Evolutionary conservation across 1,139 yeast species (phyloP), one percentile per base, ranked within the genome.

Genomic region (Blastobotrys serpentis): DNA sequence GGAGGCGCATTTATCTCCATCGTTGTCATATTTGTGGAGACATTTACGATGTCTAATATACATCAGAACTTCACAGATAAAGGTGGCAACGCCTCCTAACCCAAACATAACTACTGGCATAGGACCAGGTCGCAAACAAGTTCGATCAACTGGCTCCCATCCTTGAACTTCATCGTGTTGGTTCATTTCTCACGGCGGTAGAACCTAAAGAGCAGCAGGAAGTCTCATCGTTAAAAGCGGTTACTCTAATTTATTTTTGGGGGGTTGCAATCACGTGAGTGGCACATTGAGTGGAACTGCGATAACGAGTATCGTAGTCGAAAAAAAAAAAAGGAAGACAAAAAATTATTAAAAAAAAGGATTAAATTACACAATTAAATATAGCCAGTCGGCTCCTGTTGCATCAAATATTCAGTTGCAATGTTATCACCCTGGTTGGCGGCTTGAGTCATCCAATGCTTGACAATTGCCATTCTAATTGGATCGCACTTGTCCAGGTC

Each of bases 401-500:
- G 64, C 44, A 51, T 50, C 34, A 64, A 49, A 47, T 63, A 64
- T 46, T 63, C 66, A 11, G 50, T 52, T 4, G 68, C 67, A 49
- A 64, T 62, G 23, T 55, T 60, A 46, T 64, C 68, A 2, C 66
- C 67, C n/a, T 52, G 55, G 16, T 48, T 49, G 5, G 67, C 63
- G 1, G 68, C 67, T 22, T 49, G 52, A n/a, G 55, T 43, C 68
- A 64, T 64, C 65, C 66, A 62, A 37, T 63, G 66, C 49, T 60
- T 58, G 34, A 62, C 56, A 3, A 64, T 54, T 0, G 66, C 65
- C 65, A 63, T 62, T 23, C 67, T 55, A 11, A 64, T 52, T 2
- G 66, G 66, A 45, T 64, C 66, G 41, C 54, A 54, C 48, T 64
- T 64, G 40, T 62, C 66, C 38, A 56, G 43, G 40, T 63, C 65